Evolutionary conservation across 495 filamentous ascomycete genomes (phyloP), one percentile per base, ranked within the genome.

Genomic region (Parachaetomium inaequale): DNA sequence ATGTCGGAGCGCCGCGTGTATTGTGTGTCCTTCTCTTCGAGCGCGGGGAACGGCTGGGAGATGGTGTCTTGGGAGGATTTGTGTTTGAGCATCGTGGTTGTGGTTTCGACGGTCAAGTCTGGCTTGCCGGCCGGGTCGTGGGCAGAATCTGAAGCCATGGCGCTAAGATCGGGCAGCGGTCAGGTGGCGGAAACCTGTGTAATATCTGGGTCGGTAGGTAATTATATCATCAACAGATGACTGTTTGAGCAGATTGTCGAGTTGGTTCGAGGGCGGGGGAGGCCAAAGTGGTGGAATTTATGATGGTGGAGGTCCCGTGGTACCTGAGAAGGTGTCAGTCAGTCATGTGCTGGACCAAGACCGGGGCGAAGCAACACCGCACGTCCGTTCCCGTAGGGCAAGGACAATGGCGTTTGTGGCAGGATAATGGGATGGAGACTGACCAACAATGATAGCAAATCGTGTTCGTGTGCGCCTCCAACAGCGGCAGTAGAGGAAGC

Each of bases 31-130:
- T 75, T 73, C 57, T 70, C 69, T 31, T 47, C 66, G 3, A 67
- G 40, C n/a, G 66, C 58, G 17, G 69, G 65, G 29, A 73, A 62
- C 21, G 46, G 42, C 34, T 68, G 42, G n/a, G 58, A 43, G 46
- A 74, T 61, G 6, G 69, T 66, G 32, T 72, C 69, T 31, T 70
- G 64, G 0, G 72, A 72, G 6, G 66, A 23, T 42, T 75, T 70
- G 54, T 62, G 40, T 25, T 61, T 14, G 51, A 65, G 26, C 51
- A 58, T 53, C 28, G 63, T 62, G n/a, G 55, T 55, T 57, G 51
- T 66, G 19, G 75, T 75, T 42, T 70, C 66, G 25, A 78, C 57
- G 34, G 63, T 69, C 63, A 78, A 58, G 31, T 67, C 68, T n/a
- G 61, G 58, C 66, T 73, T 72, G 52, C 63, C 56, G 17, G 63